Base-by-base conservation (phyloP, 139 green algal genomes). In the Gonium pectorale region DNA sequence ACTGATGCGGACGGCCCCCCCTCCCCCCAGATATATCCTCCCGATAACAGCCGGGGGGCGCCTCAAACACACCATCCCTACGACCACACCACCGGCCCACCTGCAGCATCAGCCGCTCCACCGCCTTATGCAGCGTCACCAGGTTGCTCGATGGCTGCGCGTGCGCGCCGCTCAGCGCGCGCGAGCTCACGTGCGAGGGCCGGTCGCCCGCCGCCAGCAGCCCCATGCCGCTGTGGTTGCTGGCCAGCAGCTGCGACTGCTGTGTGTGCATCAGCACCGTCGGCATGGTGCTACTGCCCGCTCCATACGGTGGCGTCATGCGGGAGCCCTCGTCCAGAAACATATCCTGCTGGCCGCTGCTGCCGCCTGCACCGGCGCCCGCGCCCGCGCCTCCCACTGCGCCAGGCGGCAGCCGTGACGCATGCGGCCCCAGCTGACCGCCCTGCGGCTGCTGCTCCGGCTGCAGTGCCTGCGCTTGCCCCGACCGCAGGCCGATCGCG, bases 51-150 rank as follows among this genome's bases (percentile, higher is more conserved):
- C 19, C 19, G 29, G 19, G 46, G 22, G 35, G 37, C 62, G 33
- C 62, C 62, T 41, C 37, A 69, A 27, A 3, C 24, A 69, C 22
- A 27, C 35, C 35, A 44, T 3, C 26, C 44, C 79, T n/a, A 33
- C 40, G 19, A 62, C 66, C 37, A 46, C 3, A 46, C 5, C 31
- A 33, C 27, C 52, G 22, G 8, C 73, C 13, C 74, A 82, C 74
- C 74, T 79, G 69, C 73, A 88, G 52, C 83, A 88, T 88, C 11
- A 88, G 74, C 40, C 40, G 63, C 74, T 88, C 83, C 83, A 88
- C 83, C 49, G 83, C 73, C 73, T 80, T 84, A n/a, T 88, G 83
- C 74, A 88, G 52, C 60, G 62, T 62, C 59, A 29, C 77, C 60
- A 83, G 63, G 31, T 24, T 66, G 43, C 29, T 86, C 49, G 41